Base-by-base conservation (phyloP, 2,329 filamentous ascomycete genomes). In the Aspergillus sp. region DNA sequence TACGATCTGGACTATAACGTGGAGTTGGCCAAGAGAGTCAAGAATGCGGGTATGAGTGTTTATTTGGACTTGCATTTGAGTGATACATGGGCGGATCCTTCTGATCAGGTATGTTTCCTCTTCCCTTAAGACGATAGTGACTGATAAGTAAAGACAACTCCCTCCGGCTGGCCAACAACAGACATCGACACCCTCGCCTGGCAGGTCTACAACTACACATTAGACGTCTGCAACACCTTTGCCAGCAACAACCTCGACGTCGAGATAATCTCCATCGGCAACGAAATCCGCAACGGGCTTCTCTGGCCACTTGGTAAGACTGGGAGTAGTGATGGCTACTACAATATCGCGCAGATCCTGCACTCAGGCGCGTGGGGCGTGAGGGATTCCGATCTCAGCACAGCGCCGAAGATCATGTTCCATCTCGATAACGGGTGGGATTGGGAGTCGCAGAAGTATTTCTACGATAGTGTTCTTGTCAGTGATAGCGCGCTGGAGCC, bases 381-480 rank as follows among this genome's bases (percentile, higher is more conserved):
- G 58, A 84, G 82, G 57, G 81, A 85, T 58, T 84, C 80, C 4
- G 70, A 66, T 3, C 68, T 85, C 22, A 64, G 63, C 37, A 72
- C 76, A 0, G 75, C 78, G 52, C 82, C 84, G 1, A 79, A 83
- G 61, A 86, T 88, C 64, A 82, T 88, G 81, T 79, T 88, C 37
- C 85, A 88, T 59, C 74, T 88, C 3, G 84, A 88, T 63, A 84
- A 86, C 59, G 85, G 85, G n/a, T 89, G 84, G 82, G 76, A 84
- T 53, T 86, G 80, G 81, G 72, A 67, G 3, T 77, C 78, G 2
- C 84, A 88, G 61, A 68, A 84, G 51, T 83, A 75, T 70, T 86
- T 80, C 65, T 88, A 87, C 67, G 75, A 76, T 20, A 72, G 70
- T 2, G 76, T 84, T 0, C 70, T 85, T 0, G 33, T 5, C 15